Conservation (phyloP, 805 yeast genomes). For the Sugiyamaella qingdaonensis region DNA sequence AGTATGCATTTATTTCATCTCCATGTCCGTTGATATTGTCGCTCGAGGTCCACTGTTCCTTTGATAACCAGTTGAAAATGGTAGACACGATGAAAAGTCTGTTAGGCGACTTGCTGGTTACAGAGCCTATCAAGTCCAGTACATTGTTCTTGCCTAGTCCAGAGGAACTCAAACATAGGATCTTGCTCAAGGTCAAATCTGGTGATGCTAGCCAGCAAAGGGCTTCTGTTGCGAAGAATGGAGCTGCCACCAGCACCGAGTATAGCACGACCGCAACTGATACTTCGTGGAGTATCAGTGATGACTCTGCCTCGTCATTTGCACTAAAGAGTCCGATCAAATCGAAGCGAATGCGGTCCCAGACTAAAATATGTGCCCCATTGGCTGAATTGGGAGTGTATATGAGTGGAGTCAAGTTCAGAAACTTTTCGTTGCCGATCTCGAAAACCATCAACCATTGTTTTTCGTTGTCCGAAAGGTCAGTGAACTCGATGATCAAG, state of each 20-base stretch:
- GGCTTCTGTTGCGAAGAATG: background rate
- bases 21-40: constrained; percentile 84
- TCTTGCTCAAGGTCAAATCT: constrained; percentile 76
- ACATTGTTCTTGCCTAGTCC: constrained; percentile 63
- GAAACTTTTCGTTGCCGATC: constrained; percentile 80
- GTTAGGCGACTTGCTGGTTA: constrained; percentile 56
- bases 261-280: constrained; percentile 28
- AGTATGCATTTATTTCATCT: constrained; percentile 83
- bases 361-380: constrained; percentile 32
- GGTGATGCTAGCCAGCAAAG: constrained; percentile 26
- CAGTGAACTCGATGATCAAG: constrained; percentile 56
- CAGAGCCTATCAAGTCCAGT: constrained; percentile 35
- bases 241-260: constrained; percentile 22
- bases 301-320: constrained; percentile 3
- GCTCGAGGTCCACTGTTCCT: constrained; percentile 75
- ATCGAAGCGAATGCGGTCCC: constrained; percentile 16
- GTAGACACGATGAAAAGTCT: constrained; percentile 49
- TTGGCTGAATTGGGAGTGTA: constrained; percentile 66
- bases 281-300: constrained; percentile 6
- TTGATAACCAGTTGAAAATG: constrained; percentile 60
- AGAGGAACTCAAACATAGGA: constrained; percentile 57
- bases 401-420: constrained; percentile 68
- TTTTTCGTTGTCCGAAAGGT: constrained; percentile 80
- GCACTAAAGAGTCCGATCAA: background rate
- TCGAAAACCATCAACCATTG: constrained; percentile 77